These are phyloP conservation scores for Chaetoceros tenuissimus DNA, from an alignment of 108 stramenopile species.

Conservation along the genomic window DNA sequence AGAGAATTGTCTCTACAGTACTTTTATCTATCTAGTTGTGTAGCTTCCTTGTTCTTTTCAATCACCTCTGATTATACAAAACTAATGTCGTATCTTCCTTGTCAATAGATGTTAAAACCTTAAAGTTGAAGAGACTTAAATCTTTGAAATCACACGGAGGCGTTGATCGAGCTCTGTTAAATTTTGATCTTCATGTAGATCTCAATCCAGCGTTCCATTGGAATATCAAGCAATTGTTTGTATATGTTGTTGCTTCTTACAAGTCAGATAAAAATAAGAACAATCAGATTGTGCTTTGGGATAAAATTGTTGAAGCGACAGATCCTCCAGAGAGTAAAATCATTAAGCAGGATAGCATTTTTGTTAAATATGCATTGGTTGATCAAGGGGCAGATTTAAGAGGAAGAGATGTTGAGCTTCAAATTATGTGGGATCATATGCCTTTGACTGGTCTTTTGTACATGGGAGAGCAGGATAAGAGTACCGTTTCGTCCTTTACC, in stretches of 20 bases:
- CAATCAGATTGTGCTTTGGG: conserved; percentile 94
- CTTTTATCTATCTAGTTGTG: too few relatives aligned
- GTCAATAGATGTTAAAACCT: conserved; percentile 51
- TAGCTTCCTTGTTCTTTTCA: too few relatives aligned
- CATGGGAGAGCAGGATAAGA: conserved; percentile 60
- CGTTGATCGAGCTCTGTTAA: conserved; percentile 87
- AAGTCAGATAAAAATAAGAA: conserved; percentile 64
- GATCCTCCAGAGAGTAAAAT: conserved; percentile 50
- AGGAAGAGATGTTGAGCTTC: conserved; percentile 77
- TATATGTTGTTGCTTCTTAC: conserved; percentile 89
- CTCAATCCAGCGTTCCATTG: conserved; percentile 95
- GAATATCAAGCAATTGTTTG: conserved; percentile 96
- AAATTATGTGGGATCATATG: conserved; percentile 98
- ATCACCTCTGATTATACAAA: too few relatives aligned
- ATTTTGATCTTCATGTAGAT: conserved; percentile 91
- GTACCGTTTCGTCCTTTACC: conserved; percentile 39
- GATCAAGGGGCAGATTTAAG: conserved; percentile 91
- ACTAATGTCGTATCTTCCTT: too few relatives aligned
- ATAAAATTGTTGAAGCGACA: conserved; percentile 87
- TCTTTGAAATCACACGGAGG: conserved; percentile 87
- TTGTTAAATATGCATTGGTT: conserved; percentile 94
- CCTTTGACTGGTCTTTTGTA: conserved; percentile 86
- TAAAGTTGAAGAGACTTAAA: conserved; percentile 65
- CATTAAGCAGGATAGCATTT: conserved; percentile 69
- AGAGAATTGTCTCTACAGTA: too few relatives aligned